A percentile compares a stretch with the other conserved stretches of the same genome.
phyloP scores from a whole-genome alignment of 1,284 basidiomycete species.

The Naganishia albida region DNA sequence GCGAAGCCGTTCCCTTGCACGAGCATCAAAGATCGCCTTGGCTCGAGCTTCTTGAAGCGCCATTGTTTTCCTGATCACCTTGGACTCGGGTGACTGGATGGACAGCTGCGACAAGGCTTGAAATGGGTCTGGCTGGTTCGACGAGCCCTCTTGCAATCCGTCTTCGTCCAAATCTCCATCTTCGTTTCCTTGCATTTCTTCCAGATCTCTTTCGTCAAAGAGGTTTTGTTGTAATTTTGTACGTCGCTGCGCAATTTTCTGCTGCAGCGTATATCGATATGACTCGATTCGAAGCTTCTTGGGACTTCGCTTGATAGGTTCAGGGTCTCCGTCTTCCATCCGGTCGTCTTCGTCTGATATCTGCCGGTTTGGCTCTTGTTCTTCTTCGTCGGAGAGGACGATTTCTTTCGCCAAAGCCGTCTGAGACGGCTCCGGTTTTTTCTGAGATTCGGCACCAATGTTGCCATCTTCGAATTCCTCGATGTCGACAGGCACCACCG shows the following conservation, averaged over 20 bases:
- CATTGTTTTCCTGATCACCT: slow-evolving; percentile 31
- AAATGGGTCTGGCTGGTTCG: slow-evolving; percentile 11
- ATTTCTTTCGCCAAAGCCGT: slow-evolving; percentile 28
- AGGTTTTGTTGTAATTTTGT: background rate
- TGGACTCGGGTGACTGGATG: slow-evolving; percentile 28
- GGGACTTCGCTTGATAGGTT: background rate
- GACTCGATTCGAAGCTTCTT: slow-evolving; percentile 31
- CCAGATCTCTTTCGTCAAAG: slow-evolving; percentile 6
- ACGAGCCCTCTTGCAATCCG: background rate
- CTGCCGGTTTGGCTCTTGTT: background rate
- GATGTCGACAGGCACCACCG: slow-evolving; percentile 15
- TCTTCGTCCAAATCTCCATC: background rate
- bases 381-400: slow-evolving; percentile 21
- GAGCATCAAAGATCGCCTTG: slow-evolving; percentile 29
- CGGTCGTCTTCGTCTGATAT: slow-evolving; percentile 1
- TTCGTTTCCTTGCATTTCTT: slow-evolving; percentile 11
- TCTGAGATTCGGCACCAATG: slow-evolving; percentile 11
- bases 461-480: background rate
- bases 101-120: slow-evolving; percentile 24
- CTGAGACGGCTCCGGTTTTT: background rate
- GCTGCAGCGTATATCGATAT: slow-evolving; percentile 29
- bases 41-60: slow-evolving; percentile 29
- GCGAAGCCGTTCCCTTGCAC: slow-evolving; percentile 7
- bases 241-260: slow-evolving; percentile 21
- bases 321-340: background rate